Evolutionary conservation across 2,329 filamentous ascomycete species (phyloP).

Genomic region (Monilinia polystroma): DNA sequence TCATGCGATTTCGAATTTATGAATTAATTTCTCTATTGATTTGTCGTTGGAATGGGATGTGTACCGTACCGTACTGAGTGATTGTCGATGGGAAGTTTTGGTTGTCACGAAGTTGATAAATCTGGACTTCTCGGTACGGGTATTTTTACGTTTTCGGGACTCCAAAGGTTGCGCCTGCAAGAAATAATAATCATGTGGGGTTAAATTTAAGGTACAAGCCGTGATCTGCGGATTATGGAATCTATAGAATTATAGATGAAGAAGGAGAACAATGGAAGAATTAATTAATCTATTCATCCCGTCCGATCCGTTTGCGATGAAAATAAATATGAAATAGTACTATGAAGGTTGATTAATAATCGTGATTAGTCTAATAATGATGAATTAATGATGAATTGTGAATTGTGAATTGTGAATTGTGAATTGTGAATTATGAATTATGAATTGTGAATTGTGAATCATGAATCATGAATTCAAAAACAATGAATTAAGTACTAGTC

Average conservation of each 20-base stretch:
- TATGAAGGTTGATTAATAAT: no score
- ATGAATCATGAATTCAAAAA: no score
- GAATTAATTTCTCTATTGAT: background rate
- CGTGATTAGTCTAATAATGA: no score
- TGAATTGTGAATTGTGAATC: no score
- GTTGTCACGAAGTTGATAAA: constrained; percentile 1
- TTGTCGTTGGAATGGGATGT: background rate
- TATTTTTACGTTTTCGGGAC: constrained; percentile 20
- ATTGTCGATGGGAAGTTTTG: background rate
- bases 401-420: no score
- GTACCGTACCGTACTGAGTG: background rate
- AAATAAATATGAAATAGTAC: no score
- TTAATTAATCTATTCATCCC: no score
- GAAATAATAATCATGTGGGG: constrained; percentile 18
- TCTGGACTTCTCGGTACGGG: constrained; percentile 16
- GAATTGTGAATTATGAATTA: no score
- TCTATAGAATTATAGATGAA: no score
- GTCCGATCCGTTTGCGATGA: background rate
- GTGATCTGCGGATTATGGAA: background rate
- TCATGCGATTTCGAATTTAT: background rate
- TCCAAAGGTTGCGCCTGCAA: background rate
- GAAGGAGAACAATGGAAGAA: no score
- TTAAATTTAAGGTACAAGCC: background rate
- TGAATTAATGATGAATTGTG: no score
- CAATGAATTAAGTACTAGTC: no score